These are phyloP conservation scores for Oxyria digyna DNA, from an alignment of 148 eudicot genomes.

Conservation along the genomic window DNA sequence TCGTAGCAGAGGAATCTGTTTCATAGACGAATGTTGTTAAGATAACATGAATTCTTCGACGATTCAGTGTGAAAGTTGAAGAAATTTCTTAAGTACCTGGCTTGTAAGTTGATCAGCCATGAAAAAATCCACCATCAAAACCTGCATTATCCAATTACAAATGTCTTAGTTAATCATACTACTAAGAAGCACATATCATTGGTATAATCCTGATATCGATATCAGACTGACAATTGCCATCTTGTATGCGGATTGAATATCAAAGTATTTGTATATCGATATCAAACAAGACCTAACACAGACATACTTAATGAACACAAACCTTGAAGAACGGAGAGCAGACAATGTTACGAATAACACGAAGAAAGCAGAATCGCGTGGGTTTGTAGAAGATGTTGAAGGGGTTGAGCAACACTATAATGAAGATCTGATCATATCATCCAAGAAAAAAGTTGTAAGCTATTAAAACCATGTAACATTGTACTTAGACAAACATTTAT, in stretches of 20 bases:
- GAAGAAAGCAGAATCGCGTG: conserved; percentile 68
- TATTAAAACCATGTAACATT: too few species aligned
- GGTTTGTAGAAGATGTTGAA: conserved; percentile 61
- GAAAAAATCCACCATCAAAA: conserved; percentile 89
- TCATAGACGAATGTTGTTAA: neutral
- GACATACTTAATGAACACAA: neutral
- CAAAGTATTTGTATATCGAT: too few species aligned
- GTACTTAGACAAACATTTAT: too few species aligned
- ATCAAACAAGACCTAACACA: too few species aligned
- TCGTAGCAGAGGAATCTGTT: conserved; percentile 69
- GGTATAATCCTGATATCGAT: too few species aligned
- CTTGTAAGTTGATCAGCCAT: conserved; percentile 99
- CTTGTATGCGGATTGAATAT: too few species aligned
- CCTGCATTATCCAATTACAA: conserved; percentile 27
- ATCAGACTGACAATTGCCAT: too few species aligned
- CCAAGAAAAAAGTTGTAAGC: neutral
- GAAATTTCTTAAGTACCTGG: conserved; percentile 40
- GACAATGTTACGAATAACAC: conserved; percentile 73
- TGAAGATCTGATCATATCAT: neutral
- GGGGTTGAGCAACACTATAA: conserved; percentile 53
- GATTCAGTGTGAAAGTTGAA: neutral
- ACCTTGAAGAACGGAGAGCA: conserved; percentile 91
- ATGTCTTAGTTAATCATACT: neutral
- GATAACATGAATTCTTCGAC: neutral
- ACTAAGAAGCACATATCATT: neutral